Base-by-base conservation (phyloP, 441 rosid species). In the Brassica hybrid region DNA sequence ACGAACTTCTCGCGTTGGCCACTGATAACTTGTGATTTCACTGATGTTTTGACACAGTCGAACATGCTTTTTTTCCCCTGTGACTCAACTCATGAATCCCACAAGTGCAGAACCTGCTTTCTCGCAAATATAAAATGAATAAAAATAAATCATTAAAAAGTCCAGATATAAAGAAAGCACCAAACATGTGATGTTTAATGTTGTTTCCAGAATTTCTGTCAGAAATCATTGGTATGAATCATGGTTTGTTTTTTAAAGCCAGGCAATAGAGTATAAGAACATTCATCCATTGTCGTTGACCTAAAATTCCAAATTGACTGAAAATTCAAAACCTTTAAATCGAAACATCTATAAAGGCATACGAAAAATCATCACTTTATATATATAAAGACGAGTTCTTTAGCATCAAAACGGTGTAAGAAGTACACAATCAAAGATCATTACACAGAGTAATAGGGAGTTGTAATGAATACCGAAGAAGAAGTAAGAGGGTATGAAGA, bases 1-100 rank as follows among this genome's bases (percentile, higher is more conserved):
- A 89, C 96, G 84, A 95, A 95, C 84, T 93, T 95, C 85, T 93
- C 97, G 66, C 83, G 82, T 70, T 88, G 97, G 63, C 93, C 91
- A 85, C 85, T 85, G 83, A 87, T 76, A 60, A 84, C 91, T 56
- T 88, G 91, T 21, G 94, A 83, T 86, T 87, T 95, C 75, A 79
- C 83, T 63, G 43, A 38, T 43, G 74, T 79, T 79, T 79, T 65
- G 79, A 77, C 83, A 80, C 85, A 81, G 76, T 89, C 96, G 52
- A 90, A 86, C 98, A 95, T 93, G 73, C 73, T 86, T 86, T 79
- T 74, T 65, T 5, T 10, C 11, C 23, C 58, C 75, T 66, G 61
- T 80, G 73, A 76, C 65, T 79, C 48, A 81, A 81, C 81, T 84
- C 81, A 83, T 81, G 80, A 67, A 83, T 65, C 69, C 14, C 69